A percentile compares a stretch with the other conserved stretches of the same genome.
phyloP scores from a whole-genome alignment of 257 asterid genomes.

The Solanum bulbocastanum region DNA sequence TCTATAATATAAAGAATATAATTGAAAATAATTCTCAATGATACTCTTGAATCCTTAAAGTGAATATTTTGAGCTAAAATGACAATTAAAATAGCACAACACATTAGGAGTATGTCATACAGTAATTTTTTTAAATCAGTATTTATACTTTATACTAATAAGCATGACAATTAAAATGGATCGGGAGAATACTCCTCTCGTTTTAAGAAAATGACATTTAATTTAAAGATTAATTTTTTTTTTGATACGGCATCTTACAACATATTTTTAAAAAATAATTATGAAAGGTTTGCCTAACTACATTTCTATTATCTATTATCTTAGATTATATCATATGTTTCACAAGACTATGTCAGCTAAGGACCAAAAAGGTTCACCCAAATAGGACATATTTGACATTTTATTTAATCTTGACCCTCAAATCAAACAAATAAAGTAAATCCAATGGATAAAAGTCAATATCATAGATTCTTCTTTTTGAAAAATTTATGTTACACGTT shows the following conservation, averaged over 20 bases:
- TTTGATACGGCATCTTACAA: not conserved
- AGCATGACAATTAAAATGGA: not conserved
- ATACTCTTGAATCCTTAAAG: no score
- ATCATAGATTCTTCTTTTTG: not conserved
- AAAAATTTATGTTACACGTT: not conserved
- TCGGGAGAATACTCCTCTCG: not conserved
- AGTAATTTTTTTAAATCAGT: not conserved
- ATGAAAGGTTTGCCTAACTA: not conserved
- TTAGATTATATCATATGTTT: not conserved
- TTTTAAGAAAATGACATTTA: not conserved
- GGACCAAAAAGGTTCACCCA: not conserved
- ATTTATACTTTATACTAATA: not conserved
- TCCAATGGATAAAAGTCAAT: not conserved
- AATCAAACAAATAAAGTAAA: not conserved
- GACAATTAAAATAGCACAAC: not conserved
- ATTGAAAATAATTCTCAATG: not conserved
- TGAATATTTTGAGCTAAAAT: no score
- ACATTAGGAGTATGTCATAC: no score
- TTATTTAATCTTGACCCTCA: not conserved
- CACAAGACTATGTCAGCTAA: not conserved
- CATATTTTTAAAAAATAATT: not conserved
- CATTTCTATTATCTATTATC: not conserved
- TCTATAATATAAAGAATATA: not conserved
- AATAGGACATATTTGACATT: not conserved
- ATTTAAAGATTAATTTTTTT: not conserved